These are phyloP conservation scores for Dunaliella primolecta DNA, from an alignment of 139 green algal genomes.

Conservation along the genomic window DNA sequence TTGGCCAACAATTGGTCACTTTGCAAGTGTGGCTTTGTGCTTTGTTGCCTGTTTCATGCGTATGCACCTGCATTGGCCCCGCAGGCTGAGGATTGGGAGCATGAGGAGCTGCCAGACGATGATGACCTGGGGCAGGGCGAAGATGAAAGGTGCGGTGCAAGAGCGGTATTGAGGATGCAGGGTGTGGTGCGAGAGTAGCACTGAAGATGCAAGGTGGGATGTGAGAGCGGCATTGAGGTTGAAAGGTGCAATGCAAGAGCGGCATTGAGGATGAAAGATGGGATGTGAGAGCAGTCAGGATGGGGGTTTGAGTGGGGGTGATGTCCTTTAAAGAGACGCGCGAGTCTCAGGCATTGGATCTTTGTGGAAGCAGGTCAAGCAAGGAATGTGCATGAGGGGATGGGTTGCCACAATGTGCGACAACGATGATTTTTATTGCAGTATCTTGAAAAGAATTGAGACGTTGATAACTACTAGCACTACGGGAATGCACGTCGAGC, in stretches of 20 bases:
- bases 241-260: neutral
- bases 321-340: neutral
- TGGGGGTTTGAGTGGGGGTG: neutral
- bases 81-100: constrained; percentile 40
- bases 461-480: too few relatives aligned
- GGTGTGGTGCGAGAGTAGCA: neutral
- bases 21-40: too few relatives aligned
- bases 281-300: neutral
- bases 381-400: too few relatives aligned
- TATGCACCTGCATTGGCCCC: too few relatives aligned
- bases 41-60: too few relatives aligned
- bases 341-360: too few relatives aligned
- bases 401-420: too few relatives aligned
- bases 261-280: neutral
- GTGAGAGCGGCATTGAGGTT: neutral
- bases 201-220: neutral
- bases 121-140: constrained; percentile 35
- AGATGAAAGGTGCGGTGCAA: constrained; percentile 8
- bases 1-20: too few relatives aligned
- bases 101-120: constrained; percentile 26
- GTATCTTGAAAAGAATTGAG: too few relatives aligned
- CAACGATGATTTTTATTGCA: too few relatives aligned
- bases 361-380: too few relatives aligned
- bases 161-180: neutral
- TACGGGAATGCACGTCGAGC: too few relatives aligned